Evolutionary conservation across 2,329 filamentous ascomycete genomes (phyloP).

Genomic region (Helotiales sp.): DNA sequence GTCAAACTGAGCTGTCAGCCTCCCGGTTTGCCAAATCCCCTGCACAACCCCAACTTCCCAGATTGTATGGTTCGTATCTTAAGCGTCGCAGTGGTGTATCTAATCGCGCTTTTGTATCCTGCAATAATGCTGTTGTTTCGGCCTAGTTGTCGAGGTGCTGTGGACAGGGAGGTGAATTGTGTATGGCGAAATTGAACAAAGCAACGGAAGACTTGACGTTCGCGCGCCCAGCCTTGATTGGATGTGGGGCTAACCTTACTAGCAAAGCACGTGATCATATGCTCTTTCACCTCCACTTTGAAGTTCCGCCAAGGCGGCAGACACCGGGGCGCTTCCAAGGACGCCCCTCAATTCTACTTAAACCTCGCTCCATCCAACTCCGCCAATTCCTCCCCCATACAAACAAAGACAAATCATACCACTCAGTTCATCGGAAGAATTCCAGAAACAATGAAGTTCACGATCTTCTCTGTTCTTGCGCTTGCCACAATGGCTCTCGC

Average conservation of each 20-base stretch:
- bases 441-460: slow-evolving; percentile 63
- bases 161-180: neutral
- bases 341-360: too few species aligned
- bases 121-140: neutral
- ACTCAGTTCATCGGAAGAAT: neutral
- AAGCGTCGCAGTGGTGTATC: neutral
- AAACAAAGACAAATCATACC: neutral
- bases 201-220: too few species aligned
- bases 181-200: neutral
- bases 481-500: slow-evolving; percentile 67
- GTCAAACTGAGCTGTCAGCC: slow-evolving; percentile 32
- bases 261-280: too few species aligned
- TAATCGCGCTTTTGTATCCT: neutral
- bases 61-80: neutral
- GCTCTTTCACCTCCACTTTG: too few species aligned
- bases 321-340: too few species aligned
- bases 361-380: neutral
- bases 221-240: too few species aligned
- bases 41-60: slow-evolving; percentile 30
- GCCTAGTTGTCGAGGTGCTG: neutral
- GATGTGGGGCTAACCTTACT: too few species aligned
- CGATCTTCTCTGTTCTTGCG: slow-evolving; percentile 59
- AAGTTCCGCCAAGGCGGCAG: too few species aligned
- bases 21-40: slow-evolving; percentile 31
- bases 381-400: neutral